Conservation (phyloP, 768 basidiomycete species). For the Hericium rajendrae region DNA sequence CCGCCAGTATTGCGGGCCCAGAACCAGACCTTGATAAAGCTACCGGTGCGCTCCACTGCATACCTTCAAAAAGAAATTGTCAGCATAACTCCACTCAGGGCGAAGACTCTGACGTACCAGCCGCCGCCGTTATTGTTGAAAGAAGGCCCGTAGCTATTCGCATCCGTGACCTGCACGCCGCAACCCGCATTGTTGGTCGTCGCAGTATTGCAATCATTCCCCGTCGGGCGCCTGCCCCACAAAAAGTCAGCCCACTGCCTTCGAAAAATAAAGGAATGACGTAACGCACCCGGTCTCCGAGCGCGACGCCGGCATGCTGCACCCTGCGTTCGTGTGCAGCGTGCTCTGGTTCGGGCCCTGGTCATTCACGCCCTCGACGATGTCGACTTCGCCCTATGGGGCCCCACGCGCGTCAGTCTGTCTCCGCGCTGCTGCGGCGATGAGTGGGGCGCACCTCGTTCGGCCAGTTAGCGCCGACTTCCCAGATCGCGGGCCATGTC, state of each 20-base stretch:
- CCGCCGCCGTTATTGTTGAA: conserved; percentile 18
- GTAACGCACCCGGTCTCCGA: conserved; percentile 3
- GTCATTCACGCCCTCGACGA: conserved; percentile 3
- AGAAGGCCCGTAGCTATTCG: conserved; percentile 14
- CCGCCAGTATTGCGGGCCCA: conserved; percentile 22
- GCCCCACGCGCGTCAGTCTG: background rate
- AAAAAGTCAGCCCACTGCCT: no score
- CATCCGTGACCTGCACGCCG: conserved; percentile 12
- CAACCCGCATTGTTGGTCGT: conserved; percentile 16
- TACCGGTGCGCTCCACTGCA: conserved; percentile 21
- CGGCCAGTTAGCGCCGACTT: conserved; percentile 17
- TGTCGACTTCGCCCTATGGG: conserved; percentile 15
- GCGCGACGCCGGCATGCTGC: background rate
- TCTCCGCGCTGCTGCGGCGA: no score
- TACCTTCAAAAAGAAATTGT: conserved; percentile 11
- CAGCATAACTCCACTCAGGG: background rate
- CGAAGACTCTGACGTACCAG: conserved; percentile 17
- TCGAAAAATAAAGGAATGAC: no score
- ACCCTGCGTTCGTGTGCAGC: background rate
- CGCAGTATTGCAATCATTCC: background rate
- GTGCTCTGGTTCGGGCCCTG: background rate
- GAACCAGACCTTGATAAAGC: conserved; percentile 26
- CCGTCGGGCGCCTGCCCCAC: no score
- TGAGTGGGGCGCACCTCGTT: conserved; percentile 11
- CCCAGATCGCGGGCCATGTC: conserved; percentile 21